Base-by-base conservation (phyloP, 371 early-diverging fungal genomes). In the Haplosporangium sp. region DNA sequence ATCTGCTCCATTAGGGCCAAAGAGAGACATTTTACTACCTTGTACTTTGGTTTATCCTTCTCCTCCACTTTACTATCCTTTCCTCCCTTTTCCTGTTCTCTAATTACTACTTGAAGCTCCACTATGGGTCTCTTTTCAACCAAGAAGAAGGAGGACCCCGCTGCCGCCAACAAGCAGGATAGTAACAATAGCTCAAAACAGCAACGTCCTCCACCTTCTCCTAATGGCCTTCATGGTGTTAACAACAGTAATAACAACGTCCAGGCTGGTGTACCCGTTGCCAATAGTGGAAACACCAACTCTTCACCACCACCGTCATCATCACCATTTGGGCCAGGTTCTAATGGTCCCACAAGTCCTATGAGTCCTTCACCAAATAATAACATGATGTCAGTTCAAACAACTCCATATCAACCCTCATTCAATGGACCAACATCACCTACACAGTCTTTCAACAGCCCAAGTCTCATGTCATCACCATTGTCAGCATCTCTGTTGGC, bases 191-290 rank as follows among this genome's bases (percentile, higher is more conserved):
- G 34, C 42, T 13, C 63, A 20, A 61, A 63, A 8, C 63, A 71
- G 61, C 76, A 77, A 40, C 79, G 74, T 27, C 79, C 74, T 27
- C 71, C 79, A n/a, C 79, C 79, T 2, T 40, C 79, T 9, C 67
- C 74, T 2, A 78, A 71, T 44, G 74, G 73, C 35, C 65, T 74
- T n/a, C 53, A 59, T 45, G 73, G 70, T 5, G 27, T 45, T 40
- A 67, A 55, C 19, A 67, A 34, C 56, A 67, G 50, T 65, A 75
- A 42, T 39, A 50, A 35, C 37, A 67, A 60, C 47, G 58, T 66
- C 37, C 67, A 67, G 20, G 65, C 55, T 5, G 70, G 71, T 55
- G 38, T 67, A 40, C 65, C 72, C 5, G 42, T 27, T 27, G 27
- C 27, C 27, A 27, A 1, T 27, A 63, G 57, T 42, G 58, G 69